phyloP scores from a whole-genome alignment of 2,329 filamentous ascomycete species.

The Monosporascus sp. region DNA sequence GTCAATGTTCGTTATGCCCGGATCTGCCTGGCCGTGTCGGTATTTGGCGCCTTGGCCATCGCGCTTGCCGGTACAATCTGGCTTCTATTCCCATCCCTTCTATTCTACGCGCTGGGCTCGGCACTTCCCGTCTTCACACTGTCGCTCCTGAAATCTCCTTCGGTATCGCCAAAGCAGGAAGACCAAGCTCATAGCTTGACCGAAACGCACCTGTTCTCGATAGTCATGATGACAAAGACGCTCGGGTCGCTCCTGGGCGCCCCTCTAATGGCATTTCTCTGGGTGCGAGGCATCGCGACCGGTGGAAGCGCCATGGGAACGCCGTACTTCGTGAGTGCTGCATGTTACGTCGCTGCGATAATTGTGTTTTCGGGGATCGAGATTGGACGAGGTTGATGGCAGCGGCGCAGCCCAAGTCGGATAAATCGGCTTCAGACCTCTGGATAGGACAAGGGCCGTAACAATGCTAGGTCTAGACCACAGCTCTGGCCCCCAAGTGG shows the following conservation, averaged over 20 bases:
- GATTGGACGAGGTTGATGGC: constrained; percentile 4
- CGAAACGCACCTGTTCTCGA: constrained; percentile 40
- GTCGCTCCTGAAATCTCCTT: constrained; percentile 41
- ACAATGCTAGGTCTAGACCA: no score
- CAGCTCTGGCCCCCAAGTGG: no score
- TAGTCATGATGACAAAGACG: constrained; percentile 48
- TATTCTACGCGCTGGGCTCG: constrained; percentile 43
- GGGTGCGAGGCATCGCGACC: constrained; percentile 39
- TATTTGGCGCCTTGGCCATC: constrained; percentile 39
- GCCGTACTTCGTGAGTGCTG: constrained; percentile 36
- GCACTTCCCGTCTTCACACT: constrained; percentile 46
- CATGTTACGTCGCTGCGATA: constrained; percentile 31
- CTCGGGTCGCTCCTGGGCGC: constrained; percentile 42
- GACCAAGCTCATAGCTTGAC: constrained; percentile 7
- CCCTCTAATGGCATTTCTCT: constrained; percentile 41
- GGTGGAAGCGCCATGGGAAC: constrained; percentile 31
- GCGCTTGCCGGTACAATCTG: constrained; percentile 32
- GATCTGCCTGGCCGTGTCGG: constrained; percentile 32
- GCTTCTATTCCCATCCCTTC: constrained; percentile 37
- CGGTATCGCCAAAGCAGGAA: constrained; percentile 24
- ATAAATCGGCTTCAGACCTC: no score
- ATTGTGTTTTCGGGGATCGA: constrained; percentile 26
- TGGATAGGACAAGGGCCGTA: no score
- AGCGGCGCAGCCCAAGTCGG: background rate
- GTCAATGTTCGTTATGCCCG: constrained; percentile 31